Conservation (phyloP, 352 stramenopile genomes). For the Plasmopara viticola region DNA sequence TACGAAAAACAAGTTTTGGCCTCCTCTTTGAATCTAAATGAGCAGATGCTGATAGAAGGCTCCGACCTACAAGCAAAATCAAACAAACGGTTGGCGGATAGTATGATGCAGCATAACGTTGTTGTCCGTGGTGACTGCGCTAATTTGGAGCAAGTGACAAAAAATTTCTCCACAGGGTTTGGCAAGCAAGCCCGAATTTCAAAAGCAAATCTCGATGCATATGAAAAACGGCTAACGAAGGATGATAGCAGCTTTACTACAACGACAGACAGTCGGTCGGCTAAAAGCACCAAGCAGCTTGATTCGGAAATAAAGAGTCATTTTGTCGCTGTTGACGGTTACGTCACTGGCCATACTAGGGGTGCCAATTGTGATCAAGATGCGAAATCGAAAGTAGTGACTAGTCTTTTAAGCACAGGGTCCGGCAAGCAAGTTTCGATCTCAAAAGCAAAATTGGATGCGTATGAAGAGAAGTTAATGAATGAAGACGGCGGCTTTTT, state of each 20-base stretch:
- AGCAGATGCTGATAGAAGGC: neutral
- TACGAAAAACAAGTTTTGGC: conserved; percentile 26
- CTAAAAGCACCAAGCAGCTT: no score
- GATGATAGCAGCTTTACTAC: neutral
- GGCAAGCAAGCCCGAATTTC: conserved; percentile 17
- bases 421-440: neutral
- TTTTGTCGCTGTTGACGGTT: no score
- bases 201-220: conserved; percentile 9
- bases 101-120: no score
- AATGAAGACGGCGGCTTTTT: neutral
- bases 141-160: conserved; percentile 7
- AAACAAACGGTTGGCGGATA: neutral
- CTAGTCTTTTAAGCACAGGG: neutral
- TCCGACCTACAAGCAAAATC: neutral
- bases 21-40: conserved; percentile 20
- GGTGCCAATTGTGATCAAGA: no score
- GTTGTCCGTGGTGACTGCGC: neutral
- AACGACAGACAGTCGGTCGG: no score
- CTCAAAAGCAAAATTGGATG: neutral
- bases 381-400: conserved; percentile 3
- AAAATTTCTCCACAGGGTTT: conserved; percentile 17
- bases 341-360: no score
- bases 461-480: neutral
- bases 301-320: no score
- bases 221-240: conserved; percentile 9